These are phyloP conservation scores for Fraxinus americana DNA, from an alignment of 257 asterid genomes.

Conservation along the genomic window DNA sequence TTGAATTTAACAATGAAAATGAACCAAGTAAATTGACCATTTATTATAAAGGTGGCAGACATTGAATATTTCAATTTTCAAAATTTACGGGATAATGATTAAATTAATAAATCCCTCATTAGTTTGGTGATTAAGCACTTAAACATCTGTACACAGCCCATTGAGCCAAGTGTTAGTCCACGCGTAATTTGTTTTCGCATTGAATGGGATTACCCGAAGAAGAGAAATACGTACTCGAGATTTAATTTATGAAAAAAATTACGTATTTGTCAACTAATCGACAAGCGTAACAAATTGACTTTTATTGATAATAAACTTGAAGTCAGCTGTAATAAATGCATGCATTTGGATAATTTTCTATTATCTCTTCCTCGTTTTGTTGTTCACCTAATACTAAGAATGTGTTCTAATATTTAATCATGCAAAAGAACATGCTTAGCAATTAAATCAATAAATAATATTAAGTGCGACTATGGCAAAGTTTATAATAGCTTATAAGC, in stretches of 20 bases:
- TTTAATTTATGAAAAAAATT: neutral
- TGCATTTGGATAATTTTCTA: neutral
- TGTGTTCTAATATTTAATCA: neutral
- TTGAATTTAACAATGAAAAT: neutral
- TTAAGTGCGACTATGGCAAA: too few relatives aligned
- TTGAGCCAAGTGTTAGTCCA: neutral
- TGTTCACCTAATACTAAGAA: neutral
- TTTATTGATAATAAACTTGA: neutral
- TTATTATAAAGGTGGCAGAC: neutral
- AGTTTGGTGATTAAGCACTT: neutral
- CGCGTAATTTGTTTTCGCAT: neutral
- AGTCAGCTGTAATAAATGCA: neutral
- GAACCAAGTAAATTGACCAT: neutral
- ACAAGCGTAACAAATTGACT: neutral
- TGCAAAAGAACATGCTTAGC: neutral
- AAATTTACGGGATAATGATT: neutral
- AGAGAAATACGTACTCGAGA: neutral
- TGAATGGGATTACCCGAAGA: neutral
- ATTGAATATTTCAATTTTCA: neutral
- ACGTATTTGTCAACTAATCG: neutral
- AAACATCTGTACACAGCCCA: neutral
- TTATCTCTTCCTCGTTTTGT: neutral
- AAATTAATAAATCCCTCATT: neutral
- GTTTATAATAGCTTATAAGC: too few relatives aligned
- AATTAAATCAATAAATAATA: neutral